Conservation (phyloP, 441 rosid species). For the Kokia cookei region DNA sequence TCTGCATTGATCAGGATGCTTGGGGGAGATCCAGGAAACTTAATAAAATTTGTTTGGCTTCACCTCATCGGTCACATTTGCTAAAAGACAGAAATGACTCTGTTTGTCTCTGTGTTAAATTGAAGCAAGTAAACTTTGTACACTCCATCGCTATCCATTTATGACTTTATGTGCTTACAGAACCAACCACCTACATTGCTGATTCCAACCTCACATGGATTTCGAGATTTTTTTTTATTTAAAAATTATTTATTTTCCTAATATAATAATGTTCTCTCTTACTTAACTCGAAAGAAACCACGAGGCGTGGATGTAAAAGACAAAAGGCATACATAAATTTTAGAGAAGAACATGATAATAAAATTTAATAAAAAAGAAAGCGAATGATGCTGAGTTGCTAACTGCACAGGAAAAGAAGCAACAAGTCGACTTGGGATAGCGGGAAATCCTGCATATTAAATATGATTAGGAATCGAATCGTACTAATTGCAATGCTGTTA, state of each 20-base stretch:
- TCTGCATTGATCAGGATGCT: conserved; percentile 17
- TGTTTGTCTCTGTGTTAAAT: background rate
- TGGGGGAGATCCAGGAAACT: background rate
- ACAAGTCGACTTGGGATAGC: background rate
- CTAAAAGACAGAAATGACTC: background rate
- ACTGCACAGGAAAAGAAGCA: background rate
- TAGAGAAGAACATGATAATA: background rate
- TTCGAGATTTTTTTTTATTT: background rate
- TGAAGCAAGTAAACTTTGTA: background rate
- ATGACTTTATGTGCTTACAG: background rate
- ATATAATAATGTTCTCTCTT: background rate
- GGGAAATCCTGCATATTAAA: too few species aligned
- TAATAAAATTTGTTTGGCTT: conserved; percentile 14
- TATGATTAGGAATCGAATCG: too few species aligned
- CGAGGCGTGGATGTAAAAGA: background rate
- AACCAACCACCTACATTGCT: background rate
- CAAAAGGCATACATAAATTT: background rate
- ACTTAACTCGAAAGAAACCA: background rate
- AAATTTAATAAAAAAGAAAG: background rate
- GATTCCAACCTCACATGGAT: conserved; percentile 7
- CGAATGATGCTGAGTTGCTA: background rate
- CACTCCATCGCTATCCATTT: background rate
- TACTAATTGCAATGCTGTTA: too few species aligned
- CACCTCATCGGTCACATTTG: background rate
- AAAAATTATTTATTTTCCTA: background rate